Percentiles rank a stretch among this genome's conserved stretches.
Evolutionary conservation across 2,329 filamentous ascomycete genomes (phyloP).

Genomic region (Phialophora macrospora): DNA sequence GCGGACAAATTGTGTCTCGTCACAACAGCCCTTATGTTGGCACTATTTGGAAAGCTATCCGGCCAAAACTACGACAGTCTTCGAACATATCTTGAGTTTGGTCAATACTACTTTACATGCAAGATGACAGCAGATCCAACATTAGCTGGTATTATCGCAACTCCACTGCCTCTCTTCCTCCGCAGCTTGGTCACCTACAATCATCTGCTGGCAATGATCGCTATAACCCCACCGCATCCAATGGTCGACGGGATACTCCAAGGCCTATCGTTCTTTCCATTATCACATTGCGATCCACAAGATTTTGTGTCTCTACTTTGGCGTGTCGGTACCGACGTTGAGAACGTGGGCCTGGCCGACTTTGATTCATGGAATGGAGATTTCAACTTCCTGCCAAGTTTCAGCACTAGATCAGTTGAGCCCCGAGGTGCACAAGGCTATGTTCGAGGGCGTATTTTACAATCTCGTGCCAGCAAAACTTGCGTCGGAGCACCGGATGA

Average conservation of each 20-base stretch:
- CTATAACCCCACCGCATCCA: not conserved
- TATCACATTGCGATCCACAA: not conserved
- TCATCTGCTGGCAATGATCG: constrained; percentile 5
- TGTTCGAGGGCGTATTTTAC: not conserved
- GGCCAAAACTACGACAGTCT: constrained; percentile 8
- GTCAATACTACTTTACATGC: constrained; percentile 3
- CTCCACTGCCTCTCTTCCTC: constrained; percentile 6
- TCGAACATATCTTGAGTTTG: constrained; percentile 7
- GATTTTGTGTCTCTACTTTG: constrained; percentile 8
- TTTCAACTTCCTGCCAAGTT: constrained; percentile 16
- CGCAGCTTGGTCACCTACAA: constrained; percentile 11
- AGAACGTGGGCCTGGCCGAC: constrained; percentile 5
- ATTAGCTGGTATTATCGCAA: not conserved
- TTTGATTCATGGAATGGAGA: constrained; percentile 11
- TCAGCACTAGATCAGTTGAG: constrained; percentile 1
- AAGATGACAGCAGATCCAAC: not conserved
- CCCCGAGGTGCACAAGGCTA: not conserved
- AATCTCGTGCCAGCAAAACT: not conserved
- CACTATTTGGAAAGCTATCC: constrained; percentile 8
- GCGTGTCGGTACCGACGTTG: not conserved
- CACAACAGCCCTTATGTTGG: constrained; percentile 6
- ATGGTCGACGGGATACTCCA: not conserved
- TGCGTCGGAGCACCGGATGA: not conserved
- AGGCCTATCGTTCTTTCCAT: not conserved
- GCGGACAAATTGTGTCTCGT: constrained; percentile 6